Conservation (phyloP, 2,329 filamentous ascomycete genomes). For the Emergomyces orientalis region DNA sequence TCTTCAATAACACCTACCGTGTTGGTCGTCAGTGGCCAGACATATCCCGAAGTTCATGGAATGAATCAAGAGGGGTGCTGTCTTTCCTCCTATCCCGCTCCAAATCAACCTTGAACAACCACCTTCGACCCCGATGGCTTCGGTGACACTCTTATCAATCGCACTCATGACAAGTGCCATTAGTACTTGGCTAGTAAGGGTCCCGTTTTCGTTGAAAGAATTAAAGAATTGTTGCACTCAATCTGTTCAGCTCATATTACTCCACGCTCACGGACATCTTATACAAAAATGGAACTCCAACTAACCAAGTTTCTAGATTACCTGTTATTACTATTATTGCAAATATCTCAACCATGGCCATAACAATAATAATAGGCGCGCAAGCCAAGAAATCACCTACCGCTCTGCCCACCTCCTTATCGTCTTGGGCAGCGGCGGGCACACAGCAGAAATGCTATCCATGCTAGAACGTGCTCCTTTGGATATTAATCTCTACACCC, state of each 20-base stretch:
- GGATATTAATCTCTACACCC: slow-evolving; percentile 42
- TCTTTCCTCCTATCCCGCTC: not conserved
- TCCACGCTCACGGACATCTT: not conserved
- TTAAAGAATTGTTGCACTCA: not conserved
- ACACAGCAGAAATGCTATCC: slow-evolving; percentile 88
- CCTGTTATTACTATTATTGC: not conserved
- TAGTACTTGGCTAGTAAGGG: slow-evolving; percentile 1
- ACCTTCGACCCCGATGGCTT: not conserved
- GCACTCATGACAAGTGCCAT: not conserved
- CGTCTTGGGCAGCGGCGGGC: slow-evolving; percentile 84
- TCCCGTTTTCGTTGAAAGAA: not conserved
- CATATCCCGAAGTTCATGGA: not conserved
- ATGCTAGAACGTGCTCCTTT: slow-evolving; percentile 58
- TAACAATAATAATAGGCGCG: too few species aligned
- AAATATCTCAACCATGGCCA: not conserved
- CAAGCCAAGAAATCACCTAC: slow-evolving; percentile 10
- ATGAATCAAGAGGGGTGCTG: not conserved
- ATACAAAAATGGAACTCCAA: not conserved
- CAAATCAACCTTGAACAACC: not conserved
- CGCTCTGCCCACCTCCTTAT: slow-evolving; percentile 57
- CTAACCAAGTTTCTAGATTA: not conserved
- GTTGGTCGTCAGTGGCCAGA: not conserved
- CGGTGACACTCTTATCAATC: not conserved
- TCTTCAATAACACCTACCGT: not conserved
- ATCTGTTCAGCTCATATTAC: not conserved